These are phyloP conservation scores for Penicillium capsulatum DNA, from an alignment of 2,329 filamentous ascomycete species.

Conservation along the genomic window DNA sequence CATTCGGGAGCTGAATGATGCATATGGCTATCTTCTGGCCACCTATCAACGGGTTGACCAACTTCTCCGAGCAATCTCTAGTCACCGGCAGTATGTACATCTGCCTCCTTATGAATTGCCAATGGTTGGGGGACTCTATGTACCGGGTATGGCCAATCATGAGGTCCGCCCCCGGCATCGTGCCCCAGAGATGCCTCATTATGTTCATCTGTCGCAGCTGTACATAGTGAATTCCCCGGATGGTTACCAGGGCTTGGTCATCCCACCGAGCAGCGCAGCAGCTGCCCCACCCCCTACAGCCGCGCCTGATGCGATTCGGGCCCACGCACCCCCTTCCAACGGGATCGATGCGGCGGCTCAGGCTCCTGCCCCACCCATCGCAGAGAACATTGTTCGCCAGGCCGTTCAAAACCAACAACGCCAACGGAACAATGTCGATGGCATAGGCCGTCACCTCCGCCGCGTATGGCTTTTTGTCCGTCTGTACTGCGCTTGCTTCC, in stretches of 20 bases:
- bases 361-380: slow-evolving; percentile 1
- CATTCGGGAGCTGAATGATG: too few species aligned
- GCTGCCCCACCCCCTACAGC: not conserved
- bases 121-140: not conserved
- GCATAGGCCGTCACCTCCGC: slow-evolving; percentile 40
- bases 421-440: slow-evolving; percentile 21
- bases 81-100: too few species aligned
- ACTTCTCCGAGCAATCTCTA: too few species aligned
- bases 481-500: slow-evolving; percentile 56
- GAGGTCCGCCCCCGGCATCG: too few species aligned
- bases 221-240: slow-evolving; percentile 1
- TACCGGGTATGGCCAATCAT: too few species aligned
- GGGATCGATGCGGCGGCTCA: not conserved
- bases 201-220: not conserved
- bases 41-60: not conserved
- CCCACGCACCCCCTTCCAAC: not conserved
- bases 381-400: slow-evolving; percentile 34
- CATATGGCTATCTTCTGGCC: too few species aligned
- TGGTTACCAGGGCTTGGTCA: not conserved
- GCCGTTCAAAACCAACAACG: slow-evolving; percentile 29
- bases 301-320: not conserved
- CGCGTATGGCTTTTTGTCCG: slow-evolving; percentile 57
- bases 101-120: not conserved
- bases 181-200: too few species aligned
- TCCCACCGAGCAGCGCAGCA: not conserved